Evolutionary conservation across 139 green algal genomes (phyloP), one percentile per base, ranked within the genome.

Genomic region (Chlamydomonas schloesseri): DNA sequence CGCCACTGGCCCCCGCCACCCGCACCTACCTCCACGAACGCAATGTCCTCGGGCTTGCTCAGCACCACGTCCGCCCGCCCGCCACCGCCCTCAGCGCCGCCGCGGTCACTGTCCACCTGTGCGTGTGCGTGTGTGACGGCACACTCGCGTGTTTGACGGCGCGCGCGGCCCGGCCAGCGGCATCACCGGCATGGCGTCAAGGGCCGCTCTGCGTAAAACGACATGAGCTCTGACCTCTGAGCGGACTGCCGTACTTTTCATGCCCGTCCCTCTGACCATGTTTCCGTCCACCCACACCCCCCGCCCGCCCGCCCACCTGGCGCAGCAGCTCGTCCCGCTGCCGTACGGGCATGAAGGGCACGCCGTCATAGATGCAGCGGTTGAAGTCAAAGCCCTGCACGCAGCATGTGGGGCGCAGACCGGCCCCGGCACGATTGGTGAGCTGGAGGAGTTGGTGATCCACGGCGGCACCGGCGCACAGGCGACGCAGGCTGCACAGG

Each of bases 371-470:
- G 68, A 97, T 92, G 74, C 89, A 96, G 77, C 77, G 77, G 91
- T 98, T 98, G 90, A 98, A 98, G 83, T 98, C 94, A 90, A 98
- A 98, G 42, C 91, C 87, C 73, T 94, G 57, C 9, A 4, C 15
- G 57, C n/a, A n/a, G n/a, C n/a, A n/a, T n/a, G n/a, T n/a, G n/a
- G n/a, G n/a, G n/a, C n/a, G n/a, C n/a, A n/a, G n/a, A n/a, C n/a
- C n/a, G n/a, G n/a, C n/a, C n/a, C n/a, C n/a, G n/a, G n/a, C n/a
- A n/a, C n/a, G n/a, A n/a, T n/a, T n/a, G n/a, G n/a, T n/a, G n/a
- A n/a, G n/a, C n/a, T n/a, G n/a, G n/a, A n/a, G n/a, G n/a, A n/a
- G n/a, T n/a, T n/a, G n/a, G n/a, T n/a, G n/a, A n/a, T n/a, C n/a
- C n/a, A n/a, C n/a, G n/a, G n/a, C n/a, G n/a, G n/a, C n/a, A n/a